Percentiles rank a stretch among this genome's conserved stretches.
These are phyloP conservation scores for Clausena lansium DNA, from an alignment of 345 rosid genomes.

Conservation along the genomic window DNA sequence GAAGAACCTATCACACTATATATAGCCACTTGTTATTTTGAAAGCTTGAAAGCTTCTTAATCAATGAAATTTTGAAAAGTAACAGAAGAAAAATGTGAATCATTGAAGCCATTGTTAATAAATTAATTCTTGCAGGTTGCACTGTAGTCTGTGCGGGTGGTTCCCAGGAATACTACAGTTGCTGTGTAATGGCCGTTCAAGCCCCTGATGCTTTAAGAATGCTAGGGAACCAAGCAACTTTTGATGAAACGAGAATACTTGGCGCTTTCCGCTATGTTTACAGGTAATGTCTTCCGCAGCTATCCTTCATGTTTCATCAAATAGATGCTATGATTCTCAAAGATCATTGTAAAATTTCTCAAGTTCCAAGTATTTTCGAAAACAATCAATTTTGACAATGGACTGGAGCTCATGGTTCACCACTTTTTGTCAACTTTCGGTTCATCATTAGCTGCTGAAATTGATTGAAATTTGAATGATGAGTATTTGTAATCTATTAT, in stretches of 20 bases:
- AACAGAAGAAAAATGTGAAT: not conserved
- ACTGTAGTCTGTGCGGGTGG: conserved; percentile 48
- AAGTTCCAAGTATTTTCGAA: too few species aligned
- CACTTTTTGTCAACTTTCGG: too few species aligned
- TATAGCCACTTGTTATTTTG: not conserved
- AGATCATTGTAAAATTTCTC: too few species aligned
- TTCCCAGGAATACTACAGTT: conserved; percentile 37
- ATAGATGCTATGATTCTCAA: too few species aligned
- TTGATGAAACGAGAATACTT: conserved; percentile 69
- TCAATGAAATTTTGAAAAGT: not conserved
- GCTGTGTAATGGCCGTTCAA: conserved; percentile 64
- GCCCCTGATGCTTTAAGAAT: conserved; percentile 76
- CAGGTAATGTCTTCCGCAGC: conserved; percentile 41
- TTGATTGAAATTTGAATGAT: not conserved
- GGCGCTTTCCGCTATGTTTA: conserved; percentile 85
- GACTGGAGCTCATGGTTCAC: too few species aligned
- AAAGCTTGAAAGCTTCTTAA: not conserved
- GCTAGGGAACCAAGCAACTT: conserved; percentile 64
- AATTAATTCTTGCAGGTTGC: conserved; percentile 37
- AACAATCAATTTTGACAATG: too few species aligned
- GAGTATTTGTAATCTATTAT: not conserved
- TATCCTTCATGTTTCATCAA: too few species aligned
- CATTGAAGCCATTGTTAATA: not conserved
- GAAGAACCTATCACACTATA: too few species aligned
- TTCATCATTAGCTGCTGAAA: not conserved